phyloP scores from a whole-genome alignment of 306 rosid genomes.

The Phaseolus lunatus region DNA sequence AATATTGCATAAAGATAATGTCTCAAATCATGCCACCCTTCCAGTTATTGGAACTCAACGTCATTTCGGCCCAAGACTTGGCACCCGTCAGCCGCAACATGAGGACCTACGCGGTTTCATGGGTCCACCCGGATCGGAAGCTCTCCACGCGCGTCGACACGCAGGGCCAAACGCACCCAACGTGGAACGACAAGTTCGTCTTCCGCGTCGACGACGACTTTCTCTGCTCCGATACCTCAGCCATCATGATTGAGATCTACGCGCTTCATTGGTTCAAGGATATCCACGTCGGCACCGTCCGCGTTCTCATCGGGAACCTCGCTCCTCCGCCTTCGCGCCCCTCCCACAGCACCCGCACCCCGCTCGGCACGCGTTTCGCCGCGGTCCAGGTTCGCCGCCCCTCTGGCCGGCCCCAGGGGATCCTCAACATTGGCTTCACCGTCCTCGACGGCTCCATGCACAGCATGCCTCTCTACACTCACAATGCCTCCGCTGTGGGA shows the following conservation, averaged over 20 bases:
- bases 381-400: constrained; percentile 81
- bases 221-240: constrained; percentile 64
- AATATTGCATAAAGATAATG: constrained; percentile 33
- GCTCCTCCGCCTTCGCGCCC: constrained; percentile 52
- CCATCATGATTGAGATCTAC: constrained; percentile 84
- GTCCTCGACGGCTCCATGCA: constrained; percentile 86
- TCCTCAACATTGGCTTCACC: constrained; percentile 79
- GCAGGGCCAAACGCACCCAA: constrained; percentile 72
- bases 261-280: constrained; percentile 90
- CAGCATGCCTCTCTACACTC: constrained; percentile 86
- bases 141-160: constrained; percentile 85
- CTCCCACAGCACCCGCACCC: constrained; percentile 42
- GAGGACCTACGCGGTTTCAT: constrained; percentile 83
- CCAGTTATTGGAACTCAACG: constrained; percentile 75
- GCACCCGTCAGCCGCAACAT: constrained; percentile 64
- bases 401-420: constrained; percentile 90
- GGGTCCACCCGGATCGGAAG: constrained; percentile 83
- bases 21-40: constrained; percentile 62
- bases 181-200: constrained; percentile 94
- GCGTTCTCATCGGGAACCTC: constrained; percentile 75
- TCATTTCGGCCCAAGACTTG: constrained; percentile 83
- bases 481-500: constrained; percentile 73
- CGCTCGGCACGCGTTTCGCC: constrained; percentile 73
- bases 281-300: constrained; percentile 81
- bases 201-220: constrained; percentile 86